Conservation (phyloP, 257 asterid genomes). For the Rubia yunnanensis region DNA sequence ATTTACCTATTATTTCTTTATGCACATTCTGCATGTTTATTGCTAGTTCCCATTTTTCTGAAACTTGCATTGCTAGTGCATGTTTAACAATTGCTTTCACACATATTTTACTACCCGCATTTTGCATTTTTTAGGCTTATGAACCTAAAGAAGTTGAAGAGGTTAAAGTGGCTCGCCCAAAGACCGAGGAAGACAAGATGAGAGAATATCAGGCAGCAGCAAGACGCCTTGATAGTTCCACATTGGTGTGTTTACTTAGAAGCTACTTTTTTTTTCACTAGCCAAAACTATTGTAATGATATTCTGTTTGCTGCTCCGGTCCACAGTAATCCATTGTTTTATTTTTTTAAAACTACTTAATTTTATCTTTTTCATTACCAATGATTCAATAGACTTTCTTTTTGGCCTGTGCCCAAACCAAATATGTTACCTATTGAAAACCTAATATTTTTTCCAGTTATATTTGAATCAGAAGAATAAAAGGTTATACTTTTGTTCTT, state of each 20-base stretch:
- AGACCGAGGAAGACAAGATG: constrained; percentile 48
- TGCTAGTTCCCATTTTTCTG: background rate
- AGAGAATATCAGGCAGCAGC: constrained; percentile 82
- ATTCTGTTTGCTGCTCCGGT: constrained; percentile 6
- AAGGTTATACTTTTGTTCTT: constrained; percentile 3
- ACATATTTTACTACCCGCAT: background rate
- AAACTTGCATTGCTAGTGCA: background rate
- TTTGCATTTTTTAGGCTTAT: constrained; percentile 49
- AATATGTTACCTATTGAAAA: background rate
- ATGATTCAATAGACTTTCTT: background rate
- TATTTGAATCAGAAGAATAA: background rate
- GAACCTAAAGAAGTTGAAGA: constrained; percentile 69
- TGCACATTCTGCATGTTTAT: background rate
- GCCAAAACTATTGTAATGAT: constrained; percentile 6
- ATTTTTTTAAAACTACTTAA: background rate
- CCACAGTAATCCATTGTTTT: background rate
- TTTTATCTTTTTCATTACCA: background rate
- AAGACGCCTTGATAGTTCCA: constrained; percentile 58
- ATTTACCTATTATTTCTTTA: background rate
- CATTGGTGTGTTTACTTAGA: constrained; percentile 45
- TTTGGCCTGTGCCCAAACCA: background rate
- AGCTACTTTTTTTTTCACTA: constrained; percentile 14
- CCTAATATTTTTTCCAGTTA: background rate
- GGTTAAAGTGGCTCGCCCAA: constrained; percentile 53
- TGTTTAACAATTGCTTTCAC: background rate